Percentiles rank a stretch among this genome's conserved stretches.
phyloP scores from a whole-genome alignment of 352 stramenopile genomes.

The Aphanomyces invadans region DNA sequence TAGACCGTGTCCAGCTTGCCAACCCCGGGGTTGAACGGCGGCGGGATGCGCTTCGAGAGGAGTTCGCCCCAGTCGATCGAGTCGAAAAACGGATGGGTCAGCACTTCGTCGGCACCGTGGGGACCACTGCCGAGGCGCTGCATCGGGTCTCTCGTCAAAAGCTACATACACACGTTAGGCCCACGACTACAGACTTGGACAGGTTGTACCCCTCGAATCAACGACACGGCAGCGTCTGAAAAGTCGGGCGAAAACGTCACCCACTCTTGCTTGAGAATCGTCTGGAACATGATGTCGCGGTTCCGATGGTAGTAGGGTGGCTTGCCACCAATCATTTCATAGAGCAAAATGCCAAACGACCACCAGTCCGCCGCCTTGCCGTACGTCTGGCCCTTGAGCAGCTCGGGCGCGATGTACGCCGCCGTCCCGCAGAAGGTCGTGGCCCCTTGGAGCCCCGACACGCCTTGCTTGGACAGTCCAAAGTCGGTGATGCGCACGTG shows the following conservation, averaged over 20 bases:
- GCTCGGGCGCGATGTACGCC: slow-evolving; percentile 89
- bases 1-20: slow-evolving; percentile 84
- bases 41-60: slow-evolving; percentile 68
- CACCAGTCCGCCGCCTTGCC: slow-evolving; percentile 92
- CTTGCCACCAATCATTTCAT: slow-evolving; percentile 93
- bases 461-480: slow-evolving; percentile 87
- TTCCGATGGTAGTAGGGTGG: slow-evolving; percentile 87
- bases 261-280: slow-evolving; percentile 86
- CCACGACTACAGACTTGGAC: no score
- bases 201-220: slow-evolving; percentile 91
- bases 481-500: slow-evolving; percentile 94
- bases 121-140: slow-evolving; percentile 91
- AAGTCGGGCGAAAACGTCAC: slow-evolving; percentile 95
- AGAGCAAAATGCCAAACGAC: slow-evolving; percentile 92
- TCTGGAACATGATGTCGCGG: slow-evolving; percentile 89
- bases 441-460: slow-evolving; percentile 77
- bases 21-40: slow-evolving; percentile 84
- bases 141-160: slow-evolving; percentile 95
- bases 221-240: slow-evolving; percentile 72
- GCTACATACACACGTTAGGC: slow-evolving; percentile 38
- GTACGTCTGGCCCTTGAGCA: slow-evolving; percentile 86
- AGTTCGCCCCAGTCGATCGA: slow-evolving; percentile 86
- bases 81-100: slow-evolving; percentile 90
- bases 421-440: slow-evolving; percentile 92
- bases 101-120: slow-evolving; percentile 80